These are phyloP conservation scores for Colletotrichum sp. DNA, from an alignment of 2,329 filamentous ascomycete species.

Conservation along the genomic window DNA sequence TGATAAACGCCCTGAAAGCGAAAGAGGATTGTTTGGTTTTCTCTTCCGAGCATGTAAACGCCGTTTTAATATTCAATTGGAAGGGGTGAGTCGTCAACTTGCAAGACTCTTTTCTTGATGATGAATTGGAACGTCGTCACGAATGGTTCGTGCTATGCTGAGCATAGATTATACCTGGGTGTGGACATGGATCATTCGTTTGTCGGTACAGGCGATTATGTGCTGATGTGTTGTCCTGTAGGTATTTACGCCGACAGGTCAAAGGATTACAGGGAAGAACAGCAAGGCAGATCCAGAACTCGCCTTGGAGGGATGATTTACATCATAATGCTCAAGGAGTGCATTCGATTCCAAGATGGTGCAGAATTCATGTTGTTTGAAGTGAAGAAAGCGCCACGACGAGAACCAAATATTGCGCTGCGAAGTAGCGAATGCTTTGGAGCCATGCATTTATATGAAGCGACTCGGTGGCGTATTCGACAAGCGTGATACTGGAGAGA, in stretches of 20 bases:
- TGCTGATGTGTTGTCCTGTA: neutral
- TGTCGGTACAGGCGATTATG: neutral
- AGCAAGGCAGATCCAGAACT: neutral
- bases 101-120: neutral
- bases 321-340: neutral
- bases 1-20: no score
- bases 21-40: neutral
- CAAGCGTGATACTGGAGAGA: neutral
- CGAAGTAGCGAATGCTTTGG: neutral
- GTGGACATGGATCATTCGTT: no score
- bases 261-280: neutral
- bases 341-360: neutral
- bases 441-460: neutral
- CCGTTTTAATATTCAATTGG: neutral
- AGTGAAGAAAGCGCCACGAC: no score
- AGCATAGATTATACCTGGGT: neutral
- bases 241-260: neutral
- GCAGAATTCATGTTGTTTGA: neutral
- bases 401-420: no score
- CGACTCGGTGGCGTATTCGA: neutral
- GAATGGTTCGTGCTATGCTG: neutral
- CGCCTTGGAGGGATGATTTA: neutral
- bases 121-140: neutral
- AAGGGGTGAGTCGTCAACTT: neutral
- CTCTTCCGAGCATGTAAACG: neutral